A percentile compares a stretch with the other conserved stretches of the same genome.
These are phyloP conservation scores for Colletotrichum caudatum DNA, from an alignment of 2,329 filamentous ascomycete species.

Conservation along the genomic window DNA sequence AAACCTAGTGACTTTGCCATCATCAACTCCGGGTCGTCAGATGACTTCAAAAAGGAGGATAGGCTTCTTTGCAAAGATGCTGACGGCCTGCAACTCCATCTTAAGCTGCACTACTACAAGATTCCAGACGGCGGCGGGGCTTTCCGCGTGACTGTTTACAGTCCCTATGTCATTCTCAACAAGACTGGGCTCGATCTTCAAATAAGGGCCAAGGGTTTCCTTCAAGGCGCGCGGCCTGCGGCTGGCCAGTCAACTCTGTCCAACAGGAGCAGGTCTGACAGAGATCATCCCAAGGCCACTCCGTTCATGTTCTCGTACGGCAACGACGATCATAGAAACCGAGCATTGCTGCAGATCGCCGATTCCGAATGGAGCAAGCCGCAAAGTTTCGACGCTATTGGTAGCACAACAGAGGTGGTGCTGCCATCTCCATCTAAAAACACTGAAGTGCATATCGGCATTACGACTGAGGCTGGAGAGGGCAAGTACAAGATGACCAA, in stretches of 20 bases:
- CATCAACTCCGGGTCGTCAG: slow-evolving; percentile 88
- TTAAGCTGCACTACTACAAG: slow-evolving; percentile 90
- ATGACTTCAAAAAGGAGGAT: slow-evolving; percentile 89
- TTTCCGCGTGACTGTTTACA: slow-evolving; percentile 95
- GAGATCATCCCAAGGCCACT: slow-evolving; percentile 76
- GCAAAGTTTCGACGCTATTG: slow-evolving; percentile 97
- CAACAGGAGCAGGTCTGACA: slow-evolving; percentile 58
- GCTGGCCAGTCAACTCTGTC: slow-evolving; percentile 79
- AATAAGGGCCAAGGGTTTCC: slow-evolving; percentile 88
- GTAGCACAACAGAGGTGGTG: slow-evolving; percentile 89
- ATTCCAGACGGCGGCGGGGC: slow-evolving; percentile 93
- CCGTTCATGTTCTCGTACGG: slow-evolving; percentile 98
- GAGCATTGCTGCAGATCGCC: slow-evolving; percentile 86
- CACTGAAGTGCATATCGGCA: slow-evolving; percentile 90
- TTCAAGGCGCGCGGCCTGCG: slow-evolving; percentile 83
- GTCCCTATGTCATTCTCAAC: slow-evolving; percentile 94
- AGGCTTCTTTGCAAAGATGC: slow-evolving; percentile 86
- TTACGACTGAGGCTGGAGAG: slow-evolving; percentile 89
- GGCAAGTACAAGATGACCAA: slow-evolving; percentile 99
- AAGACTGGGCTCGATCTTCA: slow-evolving; percentile 92
- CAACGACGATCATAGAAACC: slow-evolving; percentile 90
- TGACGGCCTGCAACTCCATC: slow-evolving; percentile 80
- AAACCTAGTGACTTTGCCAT: slow-evolving; percentile 97
- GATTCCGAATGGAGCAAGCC: slow-evolving; percentile 97
- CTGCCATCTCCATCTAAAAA: slow-evolving; percentile 77